Evolutionary conservation across 306 rosid genomes (phyloP).

Genomic region (Prunus padus): DNA sequence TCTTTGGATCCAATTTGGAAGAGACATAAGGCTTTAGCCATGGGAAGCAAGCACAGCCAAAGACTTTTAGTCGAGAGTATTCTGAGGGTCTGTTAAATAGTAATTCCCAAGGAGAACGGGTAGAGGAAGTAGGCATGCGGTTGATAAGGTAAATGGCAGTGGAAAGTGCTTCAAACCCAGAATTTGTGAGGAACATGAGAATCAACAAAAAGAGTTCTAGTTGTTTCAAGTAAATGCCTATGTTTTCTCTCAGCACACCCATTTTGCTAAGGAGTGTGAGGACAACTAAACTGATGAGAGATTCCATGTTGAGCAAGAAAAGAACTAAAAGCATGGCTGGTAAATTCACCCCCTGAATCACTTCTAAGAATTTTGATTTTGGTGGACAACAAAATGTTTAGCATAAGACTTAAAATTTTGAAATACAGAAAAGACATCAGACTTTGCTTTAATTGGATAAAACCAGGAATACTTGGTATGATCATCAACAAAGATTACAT

Average conservation of each 20-base stretch:
- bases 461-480: not conserved
- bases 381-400: not conserved
- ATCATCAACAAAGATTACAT: no score
- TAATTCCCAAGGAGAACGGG: not conserved
- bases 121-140: not conserved
- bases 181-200: not conserved
- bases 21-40: no score
- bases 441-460: not conserved
- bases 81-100: not conserved
- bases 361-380: not conserved
- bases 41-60: no score
- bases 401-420: not conserved
- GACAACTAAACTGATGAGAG: not conserved
- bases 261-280: not conserved
- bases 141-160: not conserved
- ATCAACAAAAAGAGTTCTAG: not conserved
- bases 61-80: not conserved
- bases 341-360: not conserved
- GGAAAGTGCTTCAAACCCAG: not conserved
- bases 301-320: no score
- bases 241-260: not conserved
- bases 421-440: not conserved
- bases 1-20: no score
- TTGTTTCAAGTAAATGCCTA: not conserved
- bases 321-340: no score